Evolutionary conservation across 345 rosid species (phyloP).

Genomic region (Aegle marmelos): DNA sequence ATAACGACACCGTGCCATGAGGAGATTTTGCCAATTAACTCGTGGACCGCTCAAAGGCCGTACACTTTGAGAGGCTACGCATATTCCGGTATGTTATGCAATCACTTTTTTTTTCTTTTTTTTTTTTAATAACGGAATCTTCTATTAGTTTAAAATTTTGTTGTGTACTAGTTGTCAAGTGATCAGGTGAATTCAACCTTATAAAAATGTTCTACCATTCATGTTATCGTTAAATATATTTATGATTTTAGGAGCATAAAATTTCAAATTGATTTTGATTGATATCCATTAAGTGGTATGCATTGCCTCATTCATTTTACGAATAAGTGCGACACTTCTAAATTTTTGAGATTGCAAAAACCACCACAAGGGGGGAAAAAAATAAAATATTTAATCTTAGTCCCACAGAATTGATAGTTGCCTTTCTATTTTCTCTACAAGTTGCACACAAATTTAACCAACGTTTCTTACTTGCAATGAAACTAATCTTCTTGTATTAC

Average conservation of each 20-base stretch:
- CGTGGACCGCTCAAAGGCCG: constrained; percentile 80
- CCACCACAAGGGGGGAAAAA: neutral
- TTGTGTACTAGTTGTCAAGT: too few relatives aligned
- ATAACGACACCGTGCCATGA: constrained; percentile 86
- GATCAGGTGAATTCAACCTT: too few relatives aligned
- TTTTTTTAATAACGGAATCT: neutral
- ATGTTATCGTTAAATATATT: too few relatives aligned
- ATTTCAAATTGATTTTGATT: neutral
- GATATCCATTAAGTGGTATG: neutral
- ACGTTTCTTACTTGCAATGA: neutral
- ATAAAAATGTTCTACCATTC: too few relatives aligned
- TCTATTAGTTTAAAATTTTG: neutral
- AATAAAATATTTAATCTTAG: neutral
- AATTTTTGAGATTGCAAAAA: neutral
- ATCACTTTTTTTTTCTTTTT: neutral
- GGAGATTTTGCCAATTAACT: constrained; percentile 76
- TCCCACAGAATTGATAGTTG: neutral
- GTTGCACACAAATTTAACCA: neutral
- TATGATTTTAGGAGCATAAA: too few relatives aligned
- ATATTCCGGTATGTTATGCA: constrained; percentile 60
- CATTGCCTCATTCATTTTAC: neutral
- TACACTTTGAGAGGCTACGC: constrained; percentile 79
- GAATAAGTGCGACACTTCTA: neutral
- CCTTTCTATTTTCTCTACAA: neutral
- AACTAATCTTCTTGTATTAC: constrained; percentile 9